Evolutionary conservation across 2,329 filamentous ascomycete genomes (phyloP).

Genomic region (Arthrobotrys iridis): DNA sequence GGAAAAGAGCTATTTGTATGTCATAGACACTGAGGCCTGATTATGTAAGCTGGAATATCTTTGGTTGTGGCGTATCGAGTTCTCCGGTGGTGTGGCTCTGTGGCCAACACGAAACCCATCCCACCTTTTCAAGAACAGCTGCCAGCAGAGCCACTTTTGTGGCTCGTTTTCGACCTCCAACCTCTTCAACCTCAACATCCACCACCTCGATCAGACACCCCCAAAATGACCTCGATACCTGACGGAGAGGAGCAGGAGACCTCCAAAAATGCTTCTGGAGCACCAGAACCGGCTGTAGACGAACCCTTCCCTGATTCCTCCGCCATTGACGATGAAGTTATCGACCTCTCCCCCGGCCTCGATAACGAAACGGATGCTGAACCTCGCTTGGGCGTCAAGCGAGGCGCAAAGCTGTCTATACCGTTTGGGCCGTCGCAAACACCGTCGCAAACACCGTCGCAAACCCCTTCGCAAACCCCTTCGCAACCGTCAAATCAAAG

Average conservation of each 20-base stretch:
- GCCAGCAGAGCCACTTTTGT: constrained; percentile 1
- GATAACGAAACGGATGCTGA: constrained; percentile 38
- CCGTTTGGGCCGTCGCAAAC: constrained; percentile 40
- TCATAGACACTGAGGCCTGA: no score
- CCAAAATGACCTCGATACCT: constrained; percentile 45
- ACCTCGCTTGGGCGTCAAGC: constrained; percentile 49
- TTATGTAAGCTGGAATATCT: no score
- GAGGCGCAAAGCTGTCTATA: constrained; percentile 52
- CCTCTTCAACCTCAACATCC: constrained; percentile 35
- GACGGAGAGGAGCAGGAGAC: constrained; percentile 44
- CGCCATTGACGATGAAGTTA: constrained; percentile 47
- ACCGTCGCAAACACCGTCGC: constrained; percentile 14
- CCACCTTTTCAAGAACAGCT: neutral
- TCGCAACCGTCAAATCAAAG: constrained; percentile 29
- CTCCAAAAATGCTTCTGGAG: constrained; percentile 7
- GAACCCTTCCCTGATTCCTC: constrained; percentile 46
- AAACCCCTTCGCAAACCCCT: constrained; percentile 16
- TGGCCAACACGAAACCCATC: neutral
- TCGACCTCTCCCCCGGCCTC: constrained; percentile 38
- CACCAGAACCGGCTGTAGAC: constrained; percentile 19
- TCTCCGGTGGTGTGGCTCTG: no score
- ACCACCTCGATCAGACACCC: constrained; percentile 10
- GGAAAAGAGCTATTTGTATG: no score
- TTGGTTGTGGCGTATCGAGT: no score
- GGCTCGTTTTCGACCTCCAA: constrained; percentile 13